Conservation (phyloP, 129 eudicot genomes). For the Helichrysum umbraculigerum region DNA sequence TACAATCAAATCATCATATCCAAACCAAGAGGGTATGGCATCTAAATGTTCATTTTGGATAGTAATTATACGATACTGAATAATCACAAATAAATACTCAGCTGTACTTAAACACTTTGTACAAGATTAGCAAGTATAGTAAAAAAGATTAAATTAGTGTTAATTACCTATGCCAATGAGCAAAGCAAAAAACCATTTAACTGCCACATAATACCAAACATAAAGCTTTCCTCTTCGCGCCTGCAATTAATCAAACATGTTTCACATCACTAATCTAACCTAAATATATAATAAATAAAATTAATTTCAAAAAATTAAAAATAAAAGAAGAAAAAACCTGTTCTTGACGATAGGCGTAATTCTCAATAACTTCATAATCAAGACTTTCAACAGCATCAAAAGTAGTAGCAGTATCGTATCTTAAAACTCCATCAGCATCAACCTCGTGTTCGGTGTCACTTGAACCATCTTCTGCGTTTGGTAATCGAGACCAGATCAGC, state of each 20-base stretch:
- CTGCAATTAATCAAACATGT: conserved; percentile 29
- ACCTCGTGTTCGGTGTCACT: conserved; percentile 34
- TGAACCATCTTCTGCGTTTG: conserved; percentile 55
- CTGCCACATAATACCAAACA: conserved; percentile 66
- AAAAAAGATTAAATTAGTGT: not conserved
- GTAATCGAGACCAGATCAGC: conserved; percentile 83
- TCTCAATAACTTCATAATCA: conserved; percentile 94
- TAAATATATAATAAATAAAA: not conserved
- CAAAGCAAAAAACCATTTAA: conserved; percentile 89
- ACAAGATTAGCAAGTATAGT: not conserved
- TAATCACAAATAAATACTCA: not conserved
- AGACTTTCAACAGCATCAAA: conserved; percentile 72
- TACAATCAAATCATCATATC: not conserved
- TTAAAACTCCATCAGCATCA: conserved; percentile 38
- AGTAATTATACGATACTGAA: not conserved
- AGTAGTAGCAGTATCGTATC: conserved; percentile 11
- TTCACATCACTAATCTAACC: not conserved
- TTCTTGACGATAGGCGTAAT: conserved; percentile 83
- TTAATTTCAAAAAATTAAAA: not conserved
- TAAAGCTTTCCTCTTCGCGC: conserved; percentile 81
- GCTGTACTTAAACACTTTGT: not conserved
- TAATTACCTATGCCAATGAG: conserved; percentile 83
- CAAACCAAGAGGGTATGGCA: not conserved
- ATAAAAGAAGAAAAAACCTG: conserved; percentile 43
- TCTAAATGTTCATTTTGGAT: not conserved